Evolutionary conservation across 345 rosid species (phyloP), one percentile per base, ranked within the genome.

Genomic region (Luvunga scandens): DNA sequence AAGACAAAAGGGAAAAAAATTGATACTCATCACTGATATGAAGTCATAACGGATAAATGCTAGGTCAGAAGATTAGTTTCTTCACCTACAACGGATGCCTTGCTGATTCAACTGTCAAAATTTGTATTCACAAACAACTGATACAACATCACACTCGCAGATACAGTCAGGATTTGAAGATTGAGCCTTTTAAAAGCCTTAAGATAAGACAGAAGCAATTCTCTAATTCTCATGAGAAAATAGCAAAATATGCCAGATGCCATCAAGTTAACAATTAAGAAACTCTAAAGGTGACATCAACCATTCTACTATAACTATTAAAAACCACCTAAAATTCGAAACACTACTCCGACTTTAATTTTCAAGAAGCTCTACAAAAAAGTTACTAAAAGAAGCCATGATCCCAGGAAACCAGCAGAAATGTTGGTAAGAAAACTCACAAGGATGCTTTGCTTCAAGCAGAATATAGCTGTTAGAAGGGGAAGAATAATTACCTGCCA

Each of bases 401-500:
- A 21, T 66, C 18, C 24, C 13, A 18, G 10, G 19, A 21, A 71
- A 30, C 24, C 60, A 19, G 21, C 39, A 22, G 57, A 69, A 56
- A 66, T 30, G 33, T 21, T 68, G 48, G 72, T 75, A 10, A 55
- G 27, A 33, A 42, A 73, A 33, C 57, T 19, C 31, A 59, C n/a
- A 61, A 18, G 33, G 56, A 2, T 39, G 42, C 31, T 18, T n/a
- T 1, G 30, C 60, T 31, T 39, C 13, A n/a, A 22, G 34, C 25
- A 75, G 16, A 55, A 5, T n/a, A 42, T 24, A 61, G 18, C 19
- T 16, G 24, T 21, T 28, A 63, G 13, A 72, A 4, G 18, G 63
- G 42, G 33, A 24, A n/a, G 31, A 25, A 39, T 28, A 24, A 72
- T n/a, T 82, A 93, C 98, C 98, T 93, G 98, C 99, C 99, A 95